Percentiles rank a stretch among this genome's conserved stretches.
phyloP scores from a whole-genome alignment of 192 early-diverging fungal species.

The Jimgerdemannia flammicorona region DNA sequence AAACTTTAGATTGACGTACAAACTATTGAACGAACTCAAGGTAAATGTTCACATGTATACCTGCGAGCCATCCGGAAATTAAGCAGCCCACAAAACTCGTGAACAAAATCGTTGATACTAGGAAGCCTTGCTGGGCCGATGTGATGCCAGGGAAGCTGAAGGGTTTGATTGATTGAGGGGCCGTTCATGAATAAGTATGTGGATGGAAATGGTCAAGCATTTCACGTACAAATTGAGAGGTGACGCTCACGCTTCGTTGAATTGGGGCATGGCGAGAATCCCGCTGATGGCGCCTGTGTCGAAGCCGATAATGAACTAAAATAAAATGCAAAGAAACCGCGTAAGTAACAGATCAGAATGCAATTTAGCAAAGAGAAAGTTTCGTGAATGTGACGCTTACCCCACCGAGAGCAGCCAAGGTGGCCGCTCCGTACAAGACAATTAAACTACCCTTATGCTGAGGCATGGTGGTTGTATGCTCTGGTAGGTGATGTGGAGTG shows the following conservation, averaged over 20 bases:
- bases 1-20: neutral
- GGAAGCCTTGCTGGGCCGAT: constrained; percentile 6
- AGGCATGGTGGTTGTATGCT: neutral
- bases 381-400: neutral
- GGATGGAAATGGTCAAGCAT: neutral
- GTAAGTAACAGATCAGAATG: neutral
- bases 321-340: neutral
- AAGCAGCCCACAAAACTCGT: constrained; percentile 17
- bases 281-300: constrained; percentile 22
- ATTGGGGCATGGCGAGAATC: constrained; percentile 18
- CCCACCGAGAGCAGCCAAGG: neutral
- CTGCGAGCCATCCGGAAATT: constrained; percentile 6
- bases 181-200: neutral
- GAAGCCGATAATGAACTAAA: constrained; percentile 14
- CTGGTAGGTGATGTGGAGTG: too few relatives aligned
- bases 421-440: neutral
- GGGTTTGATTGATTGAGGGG: neutral
- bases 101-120: constrained; percentile 15
- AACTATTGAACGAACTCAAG: too few relatives aligned
- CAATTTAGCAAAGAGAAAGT: neutral
- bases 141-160: neutral
- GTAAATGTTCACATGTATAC: neutral
- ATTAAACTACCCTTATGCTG: neutral
- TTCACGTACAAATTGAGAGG: neutral
- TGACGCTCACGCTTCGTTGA: constrained; percentile 2